Evolutionary conservation across 805 yeast species (phyloP), one percentile per base, ranked within the genome.

Genomic region (Spathaspora gorwiae): DNA sequence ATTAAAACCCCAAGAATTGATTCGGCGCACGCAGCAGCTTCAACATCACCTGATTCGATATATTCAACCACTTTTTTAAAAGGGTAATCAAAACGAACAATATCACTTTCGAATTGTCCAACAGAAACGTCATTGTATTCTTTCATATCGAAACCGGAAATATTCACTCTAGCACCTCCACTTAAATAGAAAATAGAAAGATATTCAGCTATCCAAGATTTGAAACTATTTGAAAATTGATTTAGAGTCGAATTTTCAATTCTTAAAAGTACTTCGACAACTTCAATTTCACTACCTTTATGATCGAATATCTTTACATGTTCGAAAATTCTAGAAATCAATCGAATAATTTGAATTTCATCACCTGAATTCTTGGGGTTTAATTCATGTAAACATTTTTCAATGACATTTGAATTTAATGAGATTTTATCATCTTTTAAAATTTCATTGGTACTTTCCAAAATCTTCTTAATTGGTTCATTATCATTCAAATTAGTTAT

Each of bases 1-100:
- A 73, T 47, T 13, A 75, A 54, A 8, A 61, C 68, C 1, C 80
- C 79, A 7, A 73, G 35, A 6, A 73, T 54, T 4, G 69, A 48
- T 35, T 77, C 79, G 37, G 73, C 60, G 42, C 66, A 55, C 5
- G 59, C 59, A 5, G 50, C 47, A 26, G 51, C 60, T 9, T 54
- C 52, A 2, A 53, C n/a, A 32, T 60, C 44, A 1, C 53, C 49
- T 1, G 42, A 31, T 1, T 53, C 47, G 10, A 56, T 44, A 8
- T 48, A 45, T 0, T 51, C 44, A 0, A 61, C 19, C 31, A 76
- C 51, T 9, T 51, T 43, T 2, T 52, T 47, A 43, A 71, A 62
- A 0, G 66, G 44, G 7, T 54, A 44, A 47, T 67, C 60, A 31
- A 46, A 38, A 10, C 29, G 36, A 27, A 30, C 44, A 1, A 58